Conservation (phyloP, 257 asterid genomes). For the Lantana camara region DNA sequence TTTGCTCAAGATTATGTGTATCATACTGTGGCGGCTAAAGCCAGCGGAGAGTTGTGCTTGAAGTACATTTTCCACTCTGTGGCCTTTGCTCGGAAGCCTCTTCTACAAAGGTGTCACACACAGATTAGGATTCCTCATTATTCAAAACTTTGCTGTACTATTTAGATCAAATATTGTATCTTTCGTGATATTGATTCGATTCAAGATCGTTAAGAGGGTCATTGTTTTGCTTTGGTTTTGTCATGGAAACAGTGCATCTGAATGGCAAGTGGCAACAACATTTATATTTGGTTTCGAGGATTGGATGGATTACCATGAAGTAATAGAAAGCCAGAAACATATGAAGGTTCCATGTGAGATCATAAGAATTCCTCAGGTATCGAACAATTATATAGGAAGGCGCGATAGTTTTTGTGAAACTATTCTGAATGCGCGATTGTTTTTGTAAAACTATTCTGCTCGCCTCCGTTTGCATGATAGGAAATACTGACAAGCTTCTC, state of each 20-base stretch:
- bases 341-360: constrained; percentile 85
- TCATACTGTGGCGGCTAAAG: constrained; percentile 85
- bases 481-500: too few relatives aligned
- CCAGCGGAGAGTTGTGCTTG: constrained; percentile 89
- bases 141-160: neutral
- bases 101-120: constrained; percentile 41
- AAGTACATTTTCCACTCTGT: constrained; percentile 80
- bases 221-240: neutral
- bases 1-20: constrained; percentile 61
- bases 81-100: constrained; percentile 78
- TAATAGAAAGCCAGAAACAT: constrained; percentile 62
- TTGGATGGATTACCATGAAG: constrained; percentile 85
- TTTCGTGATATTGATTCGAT: too few relatives aligned
- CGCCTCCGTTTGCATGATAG: too few relatives aligned
- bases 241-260: constrained; percentile 58
- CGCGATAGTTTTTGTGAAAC: too few relatives aligned
- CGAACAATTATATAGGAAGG: too few relatives aligned
- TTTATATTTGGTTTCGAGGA: constrained; percentile 79
- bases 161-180: neutral
- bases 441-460: constrained; percentile 1
- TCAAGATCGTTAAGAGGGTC: too few relatives aligned
- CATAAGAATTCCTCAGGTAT: constrained; percentile 77
- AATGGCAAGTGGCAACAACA: constrained; percentile 82
- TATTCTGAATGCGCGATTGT: too few relatives aligned
- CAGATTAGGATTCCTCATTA: too few relatives aligned